These are phyloP conservation scores for Blastocladiella britannica DNA, from an alignment of 192 early-diverging fungal species.

Conservation along the genomic window DNA sequence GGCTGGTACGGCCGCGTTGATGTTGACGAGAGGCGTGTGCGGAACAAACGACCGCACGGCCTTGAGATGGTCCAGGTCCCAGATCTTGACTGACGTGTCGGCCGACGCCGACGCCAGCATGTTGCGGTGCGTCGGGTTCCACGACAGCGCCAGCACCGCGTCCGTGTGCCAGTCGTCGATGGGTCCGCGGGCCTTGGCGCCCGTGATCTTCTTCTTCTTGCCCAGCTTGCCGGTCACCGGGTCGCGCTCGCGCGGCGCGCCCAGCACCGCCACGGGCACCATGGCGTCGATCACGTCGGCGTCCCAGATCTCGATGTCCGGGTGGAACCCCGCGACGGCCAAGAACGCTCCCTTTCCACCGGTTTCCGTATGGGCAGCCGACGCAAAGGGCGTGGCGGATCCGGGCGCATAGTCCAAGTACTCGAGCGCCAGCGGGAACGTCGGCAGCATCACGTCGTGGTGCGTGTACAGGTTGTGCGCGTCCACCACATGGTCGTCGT, in stretches of 20 bases:
- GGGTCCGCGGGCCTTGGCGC: conserved; percentile 34
- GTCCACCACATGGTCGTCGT: conserved; percentile 33
- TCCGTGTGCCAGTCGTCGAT: conserved; percentile 77
- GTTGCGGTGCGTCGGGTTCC: conserved; percentile 57
- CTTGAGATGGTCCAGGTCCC: conserved; percentile 63
- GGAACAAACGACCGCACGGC: conserved; percentile 61
- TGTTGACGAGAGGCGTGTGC: conserved; percentile 77
- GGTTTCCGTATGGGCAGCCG: conserved; percentile 8
- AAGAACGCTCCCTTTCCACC: conserved; percentile 93
- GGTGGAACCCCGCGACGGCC: conserved; percentile 93
- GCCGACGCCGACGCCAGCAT: conserved; percentile 80
- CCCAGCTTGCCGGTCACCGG: conserved; percentile 5
- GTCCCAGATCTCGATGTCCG: conserved; percentile 97
- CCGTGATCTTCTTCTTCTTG: conserved; percentile 2
- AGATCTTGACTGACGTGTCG: conserved; percentile 92
- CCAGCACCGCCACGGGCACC: conserved; percentile 80
- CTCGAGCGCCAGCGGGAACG: conserved; percentile 85
- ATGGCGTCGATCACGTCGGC: conserved; percentile 73
- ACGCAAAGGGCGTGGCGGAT: conserved; percentile 16
- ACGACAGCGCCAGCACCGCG: conserved; percentile 83
- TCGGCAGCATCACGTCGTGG: conserved; percentile 93
- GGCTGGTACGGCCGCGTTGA: not conserved
- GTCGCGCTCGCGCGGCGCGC: conserved; percentile 19
- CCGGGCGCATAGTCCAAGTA: conserved; percentile 84
- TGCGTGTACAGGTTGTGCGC: conserved; percentile 71